Base-by-base conservation (phyloP, 768 basidiomycete genomes). In the Gymnopilus junonius region DNA sequence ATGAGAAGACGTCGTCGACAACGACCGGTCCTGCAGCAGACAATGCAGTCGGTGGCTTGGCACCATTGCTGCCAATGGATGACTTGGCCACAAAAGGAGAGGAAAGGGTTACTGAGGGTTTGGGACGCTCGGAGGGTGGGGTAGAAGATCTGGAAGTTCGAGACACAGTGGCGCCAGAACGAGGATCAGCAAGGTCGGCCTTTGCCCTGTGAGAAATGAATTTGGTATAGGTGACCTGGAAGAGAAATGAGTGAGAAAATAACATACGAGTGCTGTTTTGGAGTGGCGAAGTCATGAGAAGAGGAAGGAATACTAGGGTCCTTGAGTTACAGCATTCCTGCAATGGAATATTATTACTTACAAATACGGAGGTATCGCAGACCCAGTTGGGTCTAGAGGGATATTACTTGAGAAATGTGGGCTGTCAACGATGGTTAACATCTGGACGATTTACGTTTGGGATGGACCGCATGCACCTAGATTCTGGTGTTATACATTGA, bases 1-100 rank as follows among this genome's bases (percentile, higher is more conserved):
- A 62, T 20, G 66, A 63, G 43, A 76, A 78, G 14, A 74, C 55
- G 58, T 76, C 73, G 43, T 77, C 71, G 10, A 69, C 43, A 8
- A 59, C 58, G n/a, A 50, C 40, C 15, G 67, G 68, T 15, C 62
- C 66, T 39, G 51, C 14, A 40, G 62, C 60, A 20, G 65, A 57
- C 10, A 57, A 48, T 1, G 53, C 42, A 34, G 63, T 58, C 40
- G 65, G 64, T 27, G 61, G 54, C 43, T 73, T 75, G 25, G 55
- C 61, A 20, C 61, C 40, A 37, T 35, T 55, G 25, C 76, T 75
- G 7, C 64, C 67, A 32, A 77, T 70, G 37, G 73, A 70, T 32
- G 79, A 64, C 61, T 80, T 80, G 32, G 75, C 79, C 69, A 80
- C 75, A 68, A 84, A 84, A 6, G 83, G 83, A 21, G 83, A 84